phyloP scores from a whole-genome alignment of 441 rosid species.

The Pelargonium citronellum region DNA sequence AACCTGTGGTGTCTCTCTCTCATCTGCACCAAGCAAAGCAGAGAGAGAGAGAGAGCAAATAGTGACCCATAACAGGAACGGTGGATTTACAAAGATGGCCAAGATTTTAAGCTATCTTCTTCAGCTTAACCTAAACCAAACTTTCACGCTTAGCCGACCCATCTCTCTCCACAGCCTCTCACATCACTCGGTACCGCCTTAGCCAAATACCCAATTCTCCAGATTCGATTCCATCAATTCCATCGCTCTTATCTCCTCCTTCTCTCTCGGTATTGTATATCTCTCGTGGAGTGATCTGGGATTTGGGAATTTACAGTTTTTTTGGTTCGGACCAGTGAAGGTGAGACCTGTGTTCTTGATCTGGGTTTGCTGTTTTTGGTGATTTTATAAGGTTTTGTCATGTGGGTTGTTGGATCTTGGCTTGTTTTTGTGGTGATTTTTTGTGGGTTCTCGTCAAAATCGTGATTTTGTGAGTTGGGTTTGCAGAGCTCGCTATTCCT shows the following conservation, averaged over 20 bases:
- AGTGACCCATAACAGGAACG: constrained; percentile 9
- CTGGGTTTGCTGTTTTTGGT: background rate
- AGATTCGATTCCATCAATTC: background rate
- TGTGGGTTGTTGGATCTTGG: constrained; percentile 8
- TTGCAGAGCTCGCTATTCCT: too few species aligned
- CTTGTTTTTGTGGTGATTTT: background rate
- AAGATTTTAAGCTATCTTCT: background rate
- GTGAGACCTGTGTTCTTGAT: background rate
- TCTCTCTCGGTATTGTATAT: too few species aligned
- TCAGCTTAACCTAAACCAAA: constrained; percentile 1
- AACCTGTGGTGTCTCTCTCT: constrained; percentile 4
- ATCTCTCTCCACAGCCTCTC: background rate
- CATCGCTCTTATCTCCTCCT: background rate
- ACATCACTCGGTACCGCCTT: too few species aligned
- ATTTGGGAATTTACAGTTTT: background rate
- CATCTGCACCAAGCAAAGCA: background rate
- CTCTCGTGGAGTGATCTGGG: background rate
- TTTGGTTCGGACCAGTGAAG: background rate
- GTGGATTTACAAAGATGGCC: constrained; percentile 8
- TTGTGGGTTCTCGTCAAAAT: background rate
- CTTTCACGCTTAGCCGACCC: background rate
- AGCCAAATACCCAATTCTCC: background rate
- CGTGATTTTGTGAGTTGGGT: background rate
- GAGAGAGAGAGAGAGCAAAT: constrained; percentile 7
- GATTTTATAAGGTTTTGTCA: constrained; percentile 4